phyloP scores from a whole-genome alignment of 148 eudicot species.

The Persicaria tinctoria region DNA sequence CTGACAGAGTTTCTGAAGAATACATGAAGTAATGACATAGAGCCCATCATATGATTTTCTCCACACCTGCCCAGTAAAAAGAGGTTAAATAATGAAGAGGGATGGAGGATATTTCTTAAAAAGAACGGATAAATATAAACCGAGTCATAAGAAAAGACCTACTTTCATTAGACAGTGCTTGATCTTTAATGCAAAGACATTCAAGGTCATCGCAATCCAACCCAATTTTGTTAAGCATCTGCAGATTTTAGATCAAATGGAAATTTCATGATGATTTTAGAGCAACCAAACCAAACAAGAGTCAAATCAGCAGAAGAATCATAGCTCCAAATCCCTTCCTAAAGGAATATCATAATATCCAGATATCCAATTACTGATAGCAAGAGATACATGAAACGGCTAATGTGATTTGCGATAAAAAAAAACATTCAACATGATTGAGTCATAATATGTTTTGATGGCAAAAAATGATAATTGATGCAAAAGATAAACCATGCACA shows the following conservation, averaged over 20 bases:
- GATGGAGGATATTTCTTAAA: not conserved
- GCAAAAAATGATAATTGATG: not conserved
- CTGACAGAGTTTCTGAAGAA: constrained; percentile 29
- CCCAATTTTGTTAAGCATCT: constrained; percentile 59
- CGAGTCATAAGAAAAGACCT: constrained; percentile 16
- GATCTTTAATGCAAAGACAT: constrained; percentile 64
- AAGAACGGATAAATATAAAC: not conserved
- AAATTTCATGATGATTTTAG: not conserved
- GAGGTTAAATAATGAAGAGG: not conserved
- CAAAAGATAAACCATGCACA: not conserved
- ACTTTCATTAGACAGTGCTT: constrained; percentile 83
- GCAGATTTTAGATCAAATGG: constrained; percentile 16
- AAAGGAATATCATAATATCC: too few species aligned
- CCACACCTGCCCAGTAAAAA: constrained; percentile 44
- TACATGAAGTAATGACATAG: constrained; percentile 75
- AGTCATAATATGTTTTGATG: too few species aligned
- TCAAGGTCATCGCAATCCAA: constrained; percentile 76
- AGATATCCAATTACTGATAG: too few species aligned
- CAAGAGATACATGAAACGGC: too few species aligned
- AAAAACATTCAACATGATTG: not conserved
- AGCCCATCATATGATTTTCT: constrained; percentile 88
- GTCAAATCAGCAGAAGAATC: too few species aligned
- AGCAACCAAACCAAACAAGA: not conserved
- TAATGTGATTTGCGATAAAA: too few species aligned
- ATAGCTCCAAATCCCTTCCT: too few species aligned